Evolutionary conservation across 2,329 filamentous ascomycete species (phyloP).

Genomic region (Verticillium albo-atrum): DNA sequence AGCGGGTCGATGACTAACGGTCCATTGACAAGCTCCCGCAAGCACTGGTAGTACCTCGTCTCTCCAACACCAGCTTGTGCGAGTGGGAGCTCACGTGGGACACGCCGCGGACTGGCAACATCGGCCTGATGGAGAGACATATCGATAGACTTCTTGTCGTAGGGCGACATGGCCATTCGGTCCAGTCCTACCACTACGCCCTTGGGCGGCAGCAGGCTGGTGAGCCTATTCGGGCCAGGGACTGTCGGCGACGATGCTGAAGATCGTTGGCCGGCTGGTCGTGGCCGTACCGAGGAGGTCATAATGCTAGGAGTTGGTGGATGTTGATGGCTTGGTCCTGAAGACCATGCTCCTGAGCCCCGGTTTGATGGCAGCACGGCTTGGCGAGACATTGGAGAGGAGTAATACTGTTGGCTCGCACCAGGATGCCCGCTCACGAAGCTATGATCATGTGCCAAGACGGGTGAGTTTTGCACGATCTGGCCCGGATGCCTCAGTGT

Average conservation of each 20-base stretch:
- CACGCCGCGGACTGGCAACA: constrained; percentile 42
- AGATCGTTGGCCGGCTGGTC: neutral
- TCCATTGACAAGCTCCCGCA: constrained; percentile 44
- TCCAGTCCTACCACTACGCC: neutral
- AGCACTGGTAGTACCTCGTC: constrained; percentile 51
- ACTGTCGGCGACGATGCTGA: neutral
- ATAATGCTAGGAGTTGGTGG: neutral
- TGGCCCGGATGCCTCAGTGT: neutral
- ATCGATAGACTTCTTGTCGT: constrained; percentile 35
- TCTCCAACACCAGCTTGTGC: constrained; percentile 2
- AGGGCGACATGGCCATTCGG: constrained; percentile 20
- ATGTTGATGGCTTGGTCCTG: neutral
- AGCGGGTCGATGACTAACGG: constrained; percentile 36
- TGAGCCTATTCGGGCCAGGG: neutral
- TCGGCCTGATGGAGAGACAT: constrained; percentile 42
- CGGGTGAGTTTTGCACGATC: neutral
- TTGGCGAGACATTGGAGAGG: neutral
- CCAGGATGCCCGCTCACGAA: neutral
- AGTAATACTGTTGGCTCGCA: neutral
- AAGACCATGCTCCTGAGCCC: neutral
- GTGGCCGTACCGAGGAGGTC: neutral
- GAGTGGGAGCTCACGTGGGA: constrained; percentile 18
- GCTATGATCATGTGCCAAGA: neutral
- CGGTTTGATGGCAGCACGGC: neutral
- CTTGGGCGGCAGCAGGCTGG: neutral